These are phyloP conservation scores for Obba rivulosa DNA, from an alignment of 768 basidiomycete genomes.

Conservation along the genomic window DNA sequence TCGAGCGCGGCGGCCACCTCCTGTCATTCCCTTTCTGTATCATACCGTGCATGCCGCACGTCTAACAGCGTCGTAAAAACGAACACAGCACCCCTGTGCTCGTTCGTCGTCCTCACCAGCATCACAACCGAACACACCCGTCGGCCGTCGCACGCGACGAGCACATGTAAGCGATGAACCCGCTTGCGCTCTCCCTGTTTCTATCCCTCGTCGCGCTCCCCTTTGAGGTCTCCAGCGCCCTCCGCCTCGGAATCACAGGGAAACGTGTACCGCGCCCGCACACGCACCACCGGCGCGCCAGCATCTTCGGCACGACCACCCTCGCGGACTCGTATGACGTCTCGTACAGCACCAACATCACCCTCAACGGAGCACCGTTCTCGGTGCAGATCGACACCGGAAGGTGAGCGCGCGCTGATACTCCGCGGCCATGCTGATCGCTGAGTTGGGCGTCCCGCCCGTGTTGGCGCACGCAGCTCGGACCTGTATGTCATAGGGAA, in stretches of 20 bases:
- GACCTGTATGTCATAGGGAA: conserved; percentile 55
- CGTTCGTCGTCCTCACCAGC: neutral
- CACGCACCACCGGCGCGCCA: conserved; percentile 19
- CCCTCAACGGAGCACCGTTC: conserved; percentile 30
- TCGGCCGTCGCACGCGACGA: no score
- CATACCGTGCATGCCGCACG: no score
- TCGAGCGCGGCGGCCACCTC: no score
- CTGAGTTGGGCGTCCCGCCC: neutral
- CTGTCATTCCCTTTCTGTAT: no score
- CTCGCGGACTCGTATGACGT: conserved; percentile 29
- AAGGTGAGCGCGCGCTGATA: conserved; percentile 26
- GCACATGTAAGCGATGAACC: conserved; percentile 5
- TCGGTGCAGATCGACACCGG: conserved; percentile 41
- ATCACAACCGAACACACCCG: neutral
- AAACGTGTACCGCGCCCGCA: neutral
- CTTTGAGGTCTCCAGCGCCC: conserved; percentile 13
- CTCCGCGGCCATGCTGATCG: neutral
- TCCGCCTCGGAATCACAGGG: conserved; percentile 13
- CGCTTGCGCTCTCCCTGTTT: conserved; percentile 9
- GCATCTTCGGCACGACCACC: conserved; percentile 22
- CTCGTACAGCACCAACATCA: conserved; percentile 33
- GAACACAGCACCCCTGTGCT: no score
- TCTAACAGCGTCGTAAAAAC: no score
- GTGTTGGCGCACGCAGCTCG: conserved; percentile 35
- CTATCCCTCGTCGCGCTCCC: conserved; percentile 10